Conservation (phyloP, 2,329 filamentous ascomycete genomes). For the Fulvia fulva region DNA sequence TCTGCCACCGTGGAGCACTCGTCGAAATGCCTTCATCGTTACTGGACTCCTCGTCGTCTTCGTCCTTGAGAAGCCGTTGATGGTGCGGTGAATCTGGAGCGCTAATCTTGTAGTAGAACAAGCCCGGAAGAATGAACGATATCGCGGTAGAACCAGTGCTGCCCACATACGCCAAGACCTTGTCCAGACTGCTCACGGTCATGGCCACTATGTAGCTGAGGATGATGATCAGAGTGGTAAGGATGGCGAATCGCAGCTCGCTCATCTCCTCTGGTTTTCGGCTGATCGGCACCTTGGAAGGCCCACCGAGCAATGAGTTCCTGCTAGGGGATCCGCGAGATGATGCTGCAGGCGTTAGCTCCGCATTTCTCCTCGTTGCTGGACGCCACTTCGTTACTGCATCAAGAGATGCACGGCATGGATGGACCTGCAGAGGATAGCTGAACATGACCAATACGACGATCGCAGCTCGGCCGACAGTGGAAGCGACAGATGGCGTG, state of each 20-base stretch:
- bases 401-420: conserved; percentile 90
- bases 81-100: conserved; percentile 82
- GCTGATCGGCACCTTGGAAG: conserved; percentile 20
- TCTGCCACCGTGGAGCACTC: conserved; percentile 48
- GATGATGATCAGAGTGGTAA: conserved; percentile 82
- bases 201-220: conserved; percentile 84
- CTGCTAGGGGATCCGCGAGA: conserved; percentile 29
- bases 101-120: conserved; percentile 99
- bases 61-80: conserved; percentile 82
- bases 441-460: conserved; percentile 95
- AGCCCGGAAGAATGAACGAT: conserved; percentile 89
- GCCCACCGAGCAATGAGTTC: conserved; percentile 24
- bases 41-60: conserved; percentile 69
- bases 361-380: conserved; percentile 17
- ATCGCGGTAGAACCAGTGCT: conserved; percentile 93
- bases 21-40: conserved; percentile 48
- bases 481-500: conserved; percentile 72
- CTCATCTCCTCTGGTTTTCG: conserved; percentile 59
- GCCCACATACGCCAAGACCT: conserved; percentile 90
- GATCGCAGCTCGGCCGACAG: conserved; percentile 90
- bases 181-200: conserved; percentile 83
- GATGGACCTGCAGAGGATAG: conserved; percentile 91
- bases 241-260: conserved; percentile 80
- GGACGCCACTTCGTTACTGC: conserved; percentile 93
- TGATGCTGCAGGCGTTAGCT: conserved; percentile 26